A percentile compares a stretch with the other conserved stretches of the same genome.
phyloP scores from a whole-genome alignment of 2,329 filamentous ascomycete species.

The Ceratocystis smalleyi region DNA sequence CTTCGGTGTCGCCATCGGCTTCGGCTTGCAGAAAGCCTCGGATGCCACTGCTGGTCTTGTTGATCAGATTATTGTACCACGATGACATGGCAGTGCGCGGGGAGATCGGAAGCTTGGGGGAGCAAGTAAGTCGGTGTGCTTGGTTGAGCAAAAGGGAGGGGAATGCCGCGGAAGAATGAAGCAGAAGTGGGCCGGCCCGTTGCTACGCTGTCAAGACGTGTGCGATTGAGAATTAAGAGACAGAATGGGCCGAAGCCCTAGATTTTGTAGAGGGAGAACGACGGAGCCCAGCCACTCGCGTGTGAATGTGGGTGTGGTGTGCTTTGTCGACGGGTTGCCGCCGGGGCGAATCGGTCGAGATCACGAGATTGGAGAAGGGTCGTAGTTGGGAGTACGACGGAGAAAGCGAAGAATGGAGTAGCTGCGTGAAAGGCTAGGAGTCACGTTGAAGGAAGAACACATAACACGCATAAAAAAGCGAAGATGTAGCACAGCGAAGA shows the following conservation, averaged over 20 bases:
- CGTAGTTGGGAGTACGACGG: background rate
- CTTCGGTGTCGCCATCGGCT: slow-evolving; percentile 58
- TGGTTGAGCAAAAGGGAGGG: background rate
- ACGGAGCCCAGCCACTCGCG: background rate
- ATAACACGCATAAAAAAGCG: background rate
- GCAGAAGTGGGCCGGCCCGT: background rate
- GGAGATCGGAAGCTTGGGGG: background rate
- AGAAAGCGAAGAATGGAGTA: background rate
- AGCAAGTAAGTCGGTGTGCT: background rate
- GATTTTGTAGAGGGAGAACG: background rate
- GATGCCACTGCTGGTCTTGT: slow-evolving; percentile 49
- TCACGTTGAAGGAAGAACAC: no score
- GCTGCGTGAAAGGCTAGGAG: background rate
- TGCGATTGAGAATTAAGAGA: no score
- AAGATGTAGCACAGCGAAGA: slow-evolving; percentile 1
- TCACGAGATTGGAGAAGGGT: background rate
- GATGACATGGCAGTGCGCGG: slow-evolving; percentile 43
- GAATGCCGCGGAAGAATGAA: background rate
- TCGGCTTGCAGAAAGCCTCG: slow-evolving; percentile 54
- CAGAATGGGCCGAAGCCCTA: slow-evolving; percentile 2
- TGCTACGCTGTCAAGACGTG: background rate
- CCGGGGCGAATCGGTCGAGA: background rate
- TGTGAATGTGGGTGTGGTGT: background rate
- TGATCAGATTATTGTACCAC: slow-evolving; percentile 63
- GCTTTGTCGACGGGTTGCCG: background rate